Evolutionary conservation across 2,329 filamentous ascomycete species (phyloP), one percentile per base, ranked within the genome.

Genomic region (Hypoxylon rubiginosum): DNA sequence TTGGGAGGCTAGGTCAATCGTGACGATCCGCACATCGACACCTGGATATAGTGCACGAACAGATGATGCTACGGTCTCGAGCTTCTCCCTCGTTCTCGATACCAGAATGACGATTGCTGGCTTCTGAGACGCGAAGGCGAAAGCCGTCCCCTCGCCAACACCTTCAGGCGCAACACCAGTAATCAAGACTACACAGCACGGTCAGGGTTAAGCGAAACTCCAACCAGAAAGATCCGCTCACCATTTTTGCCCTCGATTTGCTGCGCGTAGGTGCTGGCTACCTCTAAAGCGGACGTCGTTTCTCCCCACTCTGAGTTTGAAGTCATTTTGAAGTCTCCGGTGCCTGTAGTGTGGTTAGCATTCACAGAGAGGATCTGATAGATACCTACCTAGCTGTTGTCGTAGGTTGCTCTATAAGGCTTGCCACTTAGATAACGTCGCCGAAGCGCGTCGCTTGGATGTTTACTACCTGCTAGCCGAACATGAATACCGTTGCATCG

Each of bases 61-160:
- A 6, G 79, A 74, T 8, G 76, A 71, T 5, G 76, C 78, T 0
- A 83, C 82, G 0, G 73, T 70, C 21, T 82, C 77, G 4, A 85
- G 68, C 66, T 83, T 84, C 11, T 75, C 60, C 34, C 71, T 72
- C 9, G 81, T 84, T 15, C 84, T 81, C 2, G 84, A 84, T 1
- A 77, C 82, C 11, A 84, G 77, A 39, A 83, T 79, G 17, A 86
- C 78, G 17, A 75, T 73, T 0, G 71, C 73, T 0, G 83, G 82
- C 3, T 71, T 71, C 54, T 85, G 82, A 0, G 82, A 79, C 3
- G 83, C 83, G 43, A 85, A 79, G 17, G 81, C 80, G 10, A 79
- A 58, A 2, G 78, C 81, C 0, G 81, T 82, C 1, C 79, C 73
- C 36, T 77, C 76, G 10, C 82, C 82, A 10, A 84, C 79, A 36